Conservation (phyloP, 805 yeast genomes). For the Vanderwaltozyma tropicalis region DNA sequence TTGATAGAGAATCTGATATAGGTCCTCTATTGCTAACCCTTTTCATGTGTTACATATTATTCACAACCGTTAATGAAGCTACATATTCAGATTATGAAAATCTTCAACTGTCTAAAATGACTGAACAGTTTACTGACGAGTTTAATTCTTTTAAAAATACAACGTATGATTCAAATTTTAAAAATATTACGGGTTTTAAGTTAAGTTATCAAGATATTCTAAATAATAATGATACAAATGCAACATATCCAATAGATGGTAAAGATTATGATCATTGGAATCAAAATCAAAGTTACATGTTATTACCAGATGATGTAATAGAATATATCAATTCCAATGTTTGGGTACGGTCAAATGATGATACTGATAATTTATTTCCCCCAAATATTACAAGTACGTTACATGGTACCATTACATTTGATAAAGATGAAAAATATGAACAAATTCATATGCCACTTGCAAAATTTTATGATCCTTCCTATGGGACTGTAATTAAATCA, state of each 20-base stretch:
- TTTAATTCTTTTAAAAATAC: constrained; percentile 30
- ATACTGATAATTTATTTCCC: constrained; percentile 24
- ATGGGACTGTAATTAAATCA: constrained; percentile 21
- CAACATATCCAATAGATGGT: constrained; percentile 48
- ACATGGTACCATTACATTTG: constrained; percentile 32
- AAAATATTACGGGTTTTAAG: constrained; percentile 64
- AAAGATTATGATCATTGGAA: constrained; percentile 35
- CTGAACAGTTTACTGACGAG: constrained; percentile 28
- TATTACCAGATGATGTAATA: constrained; percentile 52
- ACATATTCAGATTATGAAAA: constrained; percentile 30
- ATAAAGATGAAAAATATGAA: constrained; percentile 8
- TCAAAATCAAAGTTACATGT: constrained; percentile 42
- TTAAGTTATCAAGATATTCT: constrained; percentile 52
- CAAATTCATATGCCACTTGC: constrained; percentile 28
- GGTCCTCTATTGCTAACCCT: no score
- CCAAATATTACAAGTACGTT: constrained; percentile 41
- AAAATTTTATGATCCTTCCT: constrained; percentile 22
- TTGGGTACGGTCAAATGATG: constrained; percentile 37
- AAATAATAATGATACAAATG: constrained; percentile 34
- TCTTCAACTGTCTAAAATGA: constrained; percentile 31
- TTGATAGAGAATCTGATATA: no score
- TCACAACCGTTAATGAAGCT: constrained; percentile 27
- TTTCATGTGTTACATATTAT: no score
- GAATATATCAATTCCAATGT: constrained; percentile 33
- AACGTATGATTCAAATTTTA: constrained; percentile 45